A percentile compares a stretch with the other conserved stretches of the same genome.
Evolutionary conservation across 1,284 basidiomycete genomes (phyloP).

Genomic region (Microbotryum scabiosae): DNA sequence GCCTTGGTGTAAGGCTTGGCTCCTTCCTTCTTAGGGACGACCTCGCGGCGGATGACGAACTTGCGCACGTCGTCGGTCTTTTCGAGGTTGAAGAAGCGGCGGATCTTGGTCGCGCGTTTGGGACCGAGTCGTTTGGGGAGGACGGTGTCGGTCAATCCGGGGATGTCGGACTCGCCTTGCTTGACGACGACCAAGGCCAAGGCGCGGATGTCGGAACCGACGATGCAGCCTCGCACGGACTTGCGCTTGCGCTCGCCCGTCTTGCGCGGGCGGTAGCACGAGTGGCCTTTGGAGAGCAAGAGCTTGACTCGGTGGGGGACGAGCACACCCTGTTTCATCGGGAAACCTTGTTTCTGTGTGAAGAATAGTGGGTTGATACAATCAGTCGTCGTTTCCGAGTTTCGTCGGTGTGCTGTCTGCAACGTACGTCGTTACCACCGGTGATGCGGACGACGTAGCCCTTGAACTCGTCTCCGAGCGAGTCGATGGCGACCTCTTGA

Average conservation of each 20-base stretch:
- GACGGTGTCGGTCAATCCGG: slow-evolving; percentile 84
- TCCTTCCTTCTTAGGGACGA: slow-evolving; percentile 80
- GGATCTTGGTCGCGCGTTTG: slow-evolving; percentile 87
- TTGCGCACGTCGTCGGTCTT: slow-evolving; percentile 98
- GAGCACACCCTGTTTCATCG: slow-evolving; percentile 99
- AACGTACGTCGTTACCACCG: slow-evolving; percentile 75
- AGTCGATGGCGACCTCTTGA: slow-evolving; percentile 86
- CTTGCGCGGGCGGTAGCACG: slow-evolving; percentile 91
- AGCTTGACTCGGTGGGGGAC: slow-evolving; percentile 88
- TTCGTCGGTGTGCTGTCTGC: background rate
- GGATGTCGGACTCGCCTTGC: slow-evolving; percentile 87
- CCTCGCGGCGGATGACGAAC: slow-evolving; percentile 81
- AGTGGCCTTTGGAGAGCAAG: slow-evolving; percentile 90
- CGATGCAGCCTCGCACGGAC: slow-evolving; percentile 96
- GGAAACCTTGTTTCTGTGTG: slow-evolving; percentile 55
- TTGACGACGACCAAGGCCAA: slow-evolving; percentile 92
- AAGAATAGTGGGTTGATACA: no score
- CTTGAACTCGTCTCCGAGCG: slow-evolving; percentile 91
- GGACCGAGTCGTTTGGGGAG: slow-evolving; percentile 93
- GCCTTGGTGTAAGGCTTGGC: slow-evolving; percentile 97
- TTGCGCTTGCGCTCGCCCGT: slow-evolving; percentile 96
- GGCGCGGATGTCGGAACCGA: slow-evolving; percentile 92
- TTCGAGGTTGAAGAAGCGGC: slow-evolving; percentile 93
- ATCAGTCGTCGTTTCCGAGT: background rate
- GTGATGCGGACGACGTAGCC: slow-evolving; percentile 96